These are phyloP conservation scores for Musa troglodytarum DNA, from an alignment of 176 grass and related monocot genomes.

Conservation along the genomic window DNA sequence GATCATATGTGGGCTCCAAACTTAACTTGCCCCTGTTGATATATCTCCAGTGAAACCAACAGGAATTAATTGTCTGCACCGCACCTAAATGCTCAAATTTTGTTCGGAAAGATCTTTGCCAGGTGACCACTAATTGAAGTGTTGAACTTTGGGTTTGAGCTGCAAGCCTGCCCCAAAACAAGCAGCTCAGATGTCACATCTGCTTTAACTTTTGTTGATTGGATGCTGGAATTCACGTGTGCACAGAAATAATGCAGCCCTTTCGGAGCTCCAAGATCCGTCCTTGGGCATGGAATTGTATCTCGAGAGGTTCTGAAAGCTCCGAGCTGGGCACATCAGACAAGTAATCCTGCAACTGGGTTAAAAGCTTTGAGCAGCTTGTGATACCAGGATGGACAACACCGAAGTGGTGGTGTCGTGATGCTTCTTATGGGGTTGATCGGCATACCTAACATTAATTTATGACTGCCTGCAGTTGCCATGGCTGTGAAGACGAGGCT, in stretches of 20 bases:
- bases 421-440: background rate
- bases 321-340: background rate
- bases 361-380: background rate
- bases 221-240: constrained; percentile 2
- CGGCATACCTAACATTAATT: background rate
- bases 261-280: background rate
- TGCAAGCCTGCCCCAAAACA: background rate
- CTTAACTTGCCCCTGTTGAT: no score
- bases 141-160: background rate
- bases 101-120: background rate
- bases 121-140: background rate
- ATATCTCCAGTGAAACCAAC: no score
- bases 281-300: background rate
- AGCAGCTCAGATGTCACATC: background rate
- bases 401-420: background rate
- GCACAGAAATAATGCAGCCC: background rate
- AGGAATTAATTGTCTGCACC: background rate
- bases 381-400: background rate
- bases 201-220: background rate
- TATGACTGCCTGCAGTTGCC: background rate
- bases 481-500: background rate
- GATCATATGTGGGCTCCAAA: background rate
- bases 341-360: no score
- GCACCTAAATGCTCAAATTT: background rate
- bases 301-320: background rate